These are phyloP conservation scores for Neocucurbitaria cava DNA, from an alignment of 2,329 filamentous ascomycete genomes.

Conservation along the genomic window DNA sequence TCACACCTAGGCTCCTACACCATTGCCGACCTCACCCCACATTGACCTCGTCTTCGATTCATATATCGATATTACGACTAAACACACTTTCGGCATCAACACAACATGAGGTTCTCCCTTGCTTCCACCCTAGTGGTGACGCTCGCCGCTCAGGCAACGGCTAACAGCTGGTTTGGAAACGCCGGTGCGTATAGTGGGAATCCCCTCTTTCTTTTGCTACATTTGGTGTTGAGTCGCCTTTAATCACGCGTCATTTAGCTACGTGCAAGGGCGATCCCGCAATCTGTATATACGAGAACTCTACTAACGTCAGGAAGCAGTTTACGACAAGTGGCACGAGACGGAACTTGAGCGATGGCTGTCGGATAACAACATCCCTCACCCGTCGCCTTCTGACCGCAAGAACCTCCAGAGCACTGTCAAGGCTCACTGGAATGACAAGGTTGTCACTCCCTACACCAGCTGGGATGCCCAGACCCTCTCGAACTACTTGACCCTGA, in stretches of 20 bases:
- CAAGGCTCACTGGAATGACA: slow-evolving; percentile 84
- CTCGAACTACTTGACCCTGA: slow-evolving; percentile 69
- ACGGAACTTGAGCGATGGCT: slow-evolving; percentile 98
- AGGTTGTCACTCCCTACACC: slow-evolving; percentile 77
- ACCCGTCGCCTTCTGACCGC: slow-evolving; percentile 88
- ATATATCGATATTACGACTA: slow-evolving; percentile 27
- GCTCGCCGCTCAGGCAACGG: slow-evolving; percentile 74
- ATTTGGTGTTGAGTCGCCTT: background rate
- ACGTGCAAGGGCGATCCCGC: background rate
- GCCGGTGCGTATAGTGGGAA: slow-evolving; percentile 67
- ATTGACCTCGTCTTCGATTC: slow-evolving; percentile 18
- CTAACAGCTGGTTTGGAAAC: slow-evolving; percentile 86
- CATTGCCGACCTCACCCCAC: slow-evolving; percentile 10
- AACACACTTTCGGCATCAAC: slow-evolving; percentile 14
- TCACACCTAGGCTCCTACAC: slow-evolving; percentile 13
- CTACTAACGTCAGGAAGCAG: slow-evolving; percentile 57
- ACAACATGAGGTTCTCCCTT: slow-evolving; percentile 77
- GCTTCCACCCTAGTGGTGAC: slow-evolving; percentile 73
- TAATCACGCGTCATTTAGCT: background rate
- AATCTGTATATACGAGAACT: slow-evolving; percentile 1
- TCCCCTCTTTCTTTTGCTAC: slow-evolving; percentile 22
- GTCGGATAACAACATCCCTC: slow-evolving; percentile 87
- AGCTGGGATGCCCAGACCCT: slow-evolving; percentile 77
- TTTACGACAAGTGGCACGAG: slow-evolving; percentile 99
- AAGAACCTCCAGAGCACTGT: slow-evolving; percentile 94